phyloP scores from a whole-genome alignment of 2,329 filamentous ascomycete genomes.

The Aspergillus brasiliensis region DNA sequence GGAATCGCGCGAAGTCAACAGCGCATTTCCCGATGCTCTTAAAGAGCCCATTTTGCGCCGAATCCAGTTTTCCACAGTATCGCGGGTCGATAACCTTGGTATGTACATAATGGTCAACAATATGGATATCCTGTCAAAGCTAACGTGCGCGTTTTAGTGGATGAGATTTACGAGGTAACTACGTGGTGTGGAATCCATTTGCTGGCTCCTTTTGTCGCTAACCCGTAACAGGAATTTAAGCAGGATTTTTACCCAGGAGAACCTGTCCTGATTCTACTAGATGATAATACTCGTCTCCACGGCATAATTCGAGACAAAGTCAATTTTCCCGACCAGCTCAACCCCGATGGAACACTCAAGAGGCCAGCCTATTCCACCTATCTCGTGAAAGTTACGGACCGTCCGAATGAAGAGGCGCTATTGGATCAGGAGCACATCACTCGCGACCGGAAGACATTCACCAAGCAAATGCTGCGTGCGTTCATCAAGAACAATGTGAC shows the following conservation, averaged over 20 bases:
- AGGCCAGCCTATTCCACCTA: slow-evolving; percentile 74
- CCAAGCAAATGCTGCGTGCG: slow-evolving; percentile 87
- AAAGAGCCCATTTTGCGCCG: slow-evolving; percentile 87
- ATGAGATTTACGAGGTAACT: slow-evolving; percentile 53
- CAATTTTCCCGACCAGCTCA: slow-evolving; percentile 63
- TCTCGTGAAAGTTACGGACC: slow-evolving; percentile 72
- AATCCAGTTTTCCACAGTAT: slow-evolving; percentile 88
- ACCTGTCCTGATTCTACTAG: slow-evolving; percentile 71
- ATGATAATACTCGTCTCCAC: slow-evolving; percentile 68
- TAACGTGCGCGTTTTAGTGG: slow-evolving; percentile 43
- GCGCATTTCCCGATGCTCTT: slow-evolving; percentile 84
- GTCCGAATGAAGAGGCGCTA: slow-evolving; percentile 71
- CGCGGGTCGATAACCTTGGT: slow-evolving; percentile 81
- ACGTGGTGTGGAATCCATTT: neutral
- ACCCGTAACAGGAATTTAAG: slow-evolving; percentile 66
- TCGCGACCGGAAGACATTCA: slow-evolving; percentile 88
- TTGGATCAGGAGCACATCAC: slow-evolving; percentile 79
- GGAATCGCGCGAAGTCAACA: slow-evolving; percentile 86
- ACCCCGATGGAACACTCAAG: slow-evolving; percentile 69
- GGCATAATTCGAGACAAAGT: slow-evolving; percentile 85
- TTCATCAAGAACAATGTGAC: slow-evolving; percentile 96
- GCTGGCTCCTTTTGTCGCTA: slow-evolving; percentile 14
- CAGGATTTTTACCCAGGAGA: slow-evolving; percentile 90
- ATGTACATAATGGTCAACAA: slow-evolving; percentile 29
- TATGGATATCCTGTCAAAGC: slow-evolving; percentile 14